Evolutionary conservation across 129 eudicot species (phyloP), one percentile per base, ranked within the genome.

Genomic region (Arctium lappa): DNA sequence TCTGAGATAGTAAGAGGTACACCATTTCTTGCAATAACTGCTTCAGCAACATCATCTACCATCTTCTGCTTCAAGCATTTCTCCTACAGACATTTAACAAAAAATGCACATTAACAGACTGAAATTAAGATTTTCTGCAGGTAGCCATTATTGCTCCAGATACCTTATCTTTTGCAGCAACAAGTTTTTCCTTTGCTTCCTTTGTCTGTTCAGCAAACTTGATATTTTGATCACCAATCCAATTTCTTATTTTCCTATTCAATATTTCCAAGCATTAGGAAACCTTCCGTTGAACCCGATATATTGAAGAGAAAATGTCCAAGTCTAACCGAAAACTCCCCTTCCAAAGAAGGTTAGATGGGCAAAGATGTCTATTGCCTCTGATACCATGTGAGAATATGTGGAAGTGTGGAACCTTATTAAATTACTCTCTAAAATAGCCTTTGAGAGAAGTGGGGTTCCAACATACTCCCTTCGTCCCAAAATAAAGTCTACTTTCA

Each of bases 81-180:
- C 86, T 82, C 89, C 94, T 91, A 83, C 29, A 84, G 32, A 22
- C 8, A 66, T 66, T 66, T 16, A 0, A 6, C 5, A 53, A 50
- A n/a, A 60, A 4, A 0, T 60, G 68, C 7, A 16, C 9, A 60
- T 60, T 60, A 60, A 37, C 56, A 77, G 10, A 65, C 81, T 22
- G 15, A 29, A 5, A 60, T 38, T 65, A 66, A 65, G 6, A 30
- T 62, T n/a, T 62, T 65, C 65, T 37, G 12, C 50, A 34, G 18
- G 69, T 22, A 66, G 5, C 37, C 48, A 13, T 65, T 36, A 42
- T 29, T 78, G 74, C 60, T 78, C 11, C 56, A 18, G 56, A 77
- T 81, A 89, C 94, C 91, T 87, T 86, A n/a, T 87, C 84, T 78
- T 81, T 90, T 56, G 94, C 92, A 46, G 89, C 91, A 76, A 53